Percentiles rank a stretch among this genome's conserved stretches.
phyloP scores from a whole-genome alignment of 371 early-diverging fungal genomes.

The Vairimorpha ceranae region DNA sequence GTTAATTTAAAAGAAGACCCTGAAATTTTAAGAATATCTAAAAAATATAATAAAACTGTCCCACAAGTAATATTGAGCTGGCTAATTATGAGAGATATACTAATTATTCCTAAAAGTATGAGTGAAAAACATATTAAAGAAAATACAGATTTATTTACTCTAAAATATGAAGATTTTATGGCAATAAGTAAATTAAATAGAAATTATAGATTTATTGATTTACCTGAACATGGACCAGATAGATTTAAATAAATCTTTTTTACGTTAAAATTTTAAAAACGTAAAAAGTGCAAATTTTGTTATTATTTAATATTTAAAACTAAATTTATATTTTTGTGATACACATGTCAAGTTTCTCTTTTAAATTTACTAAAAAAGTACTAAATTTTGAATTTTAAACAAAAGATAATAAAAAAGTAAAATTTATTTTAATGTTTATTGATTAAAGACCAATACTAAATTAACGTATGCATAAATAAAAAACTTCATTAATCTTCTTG shows the following conservation, averaged over 20 bases:
- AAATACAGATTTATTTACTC: conserved; percentile 43
- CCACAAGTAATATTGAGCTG: conserved; percentile 72
- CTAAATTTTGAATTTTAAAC: no score
- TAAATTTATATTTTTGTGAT: no score
- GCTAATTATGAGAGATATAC: conserved; percentile 65
- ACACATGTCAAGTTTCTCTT: no score
- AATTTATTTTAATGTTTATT: no score
- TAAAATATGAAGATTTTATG: conserved; percentile 30
- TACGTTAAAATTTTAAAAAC: no score
- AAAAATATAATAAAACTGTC: conserved; percentile 67
- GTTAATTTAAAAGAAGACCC: conserved; percentile 43
- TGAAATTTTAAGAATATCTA: conserved; percentile 66
- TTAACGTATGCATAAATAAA: no score
- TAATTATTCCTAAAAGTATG: conserved; percentile 55
- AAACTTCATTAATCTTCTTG: no score
- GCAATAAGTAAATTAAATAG: conserved; percentile 19
- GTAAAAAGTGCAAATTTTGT: no score
- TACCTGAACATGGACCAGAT: conserved; percentile 1
- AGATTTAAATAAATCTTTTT: conserved; percentile 47
- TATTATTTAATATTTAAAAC: no score
- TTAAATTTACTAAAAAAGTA: no score
- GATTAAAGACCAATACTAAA: no score
- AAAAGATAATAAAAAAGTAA: no score
- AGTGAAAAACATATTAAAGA: conserved; percentile 41
- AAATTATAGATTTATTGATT: conserved; percentile 32